These are phyloP conservation scores for Pyrenochaeta sp. DNA, from an alignment of 2,329 filamentous ascomycete genomes.

Conservation along the genomic window DNA sequence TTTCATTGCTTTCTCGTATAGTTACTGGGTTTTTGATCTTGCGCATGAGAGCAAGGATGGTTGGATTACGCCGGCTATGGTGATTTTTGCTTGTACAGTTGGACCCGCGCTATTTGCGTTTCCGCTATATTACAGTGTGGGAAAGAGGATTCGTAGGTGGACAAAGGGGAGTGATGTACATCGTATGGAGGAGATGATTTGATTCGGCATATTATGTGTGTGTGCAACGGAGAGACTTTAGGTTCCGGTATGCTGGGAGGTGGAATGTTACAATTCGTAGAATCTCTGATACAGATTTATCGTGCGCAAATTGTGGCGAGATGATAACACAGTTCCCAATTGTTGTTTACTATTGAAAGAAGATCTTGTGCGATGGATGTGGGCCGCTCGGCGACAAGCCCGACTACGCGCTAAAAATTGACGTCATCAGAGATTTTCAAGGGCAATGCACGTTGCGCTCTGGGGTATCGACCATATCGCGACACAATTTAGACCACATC, in stretches of 20 bases:
- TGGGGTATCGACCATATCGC: background rate
- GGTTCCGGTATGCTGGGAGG: background rate
- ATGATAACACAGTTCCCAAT: background rate
- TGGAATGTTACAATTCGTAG: background rate
- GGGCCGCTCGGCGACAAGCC: background rate
- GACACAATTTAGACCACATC: slow-evolving; percentile 3
- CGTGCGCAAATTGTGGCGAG: too few species aligned
- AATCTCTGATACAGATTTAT: background rate
- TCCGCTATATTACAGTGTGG: slow-evolving; percentile 53
- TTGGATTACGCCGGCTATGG: slow-evolving; percentile 55
- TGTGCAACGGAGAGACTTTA: background rate
- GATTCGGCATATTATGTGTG: background rate
- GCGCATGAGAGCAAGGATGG: slow-evolving; percentile 45
- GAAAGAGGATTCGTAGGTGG: slow-evolving; percentile 52
- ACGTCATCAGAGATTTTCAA: slow-evolving; percentile 20
- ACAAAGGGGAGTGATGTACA: slow-evolving; percentile 40
- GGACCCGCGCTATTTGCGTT: slow-evolving; percentile 51
- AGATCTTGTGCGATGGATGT: background rate
- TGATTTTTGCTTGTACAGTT: slow-evolving; percentile 53
- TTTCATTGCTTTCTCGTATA: slow-evolving; percentile 54
- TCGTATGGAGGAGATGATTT: slow-evolving; percentile 25
- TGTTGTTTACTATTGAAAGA: background rate
- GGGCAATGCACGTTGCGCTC: background rate
- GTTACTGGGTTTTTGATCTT: slow-evolving; percentile 54
- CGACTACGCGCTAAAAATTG: slow-evolving; percentile 12